Evolutionary conservation across 2,329 filamentous ascomycete species (phyloP).

Genomic region (Arthrinium puccinioides): DNA sequence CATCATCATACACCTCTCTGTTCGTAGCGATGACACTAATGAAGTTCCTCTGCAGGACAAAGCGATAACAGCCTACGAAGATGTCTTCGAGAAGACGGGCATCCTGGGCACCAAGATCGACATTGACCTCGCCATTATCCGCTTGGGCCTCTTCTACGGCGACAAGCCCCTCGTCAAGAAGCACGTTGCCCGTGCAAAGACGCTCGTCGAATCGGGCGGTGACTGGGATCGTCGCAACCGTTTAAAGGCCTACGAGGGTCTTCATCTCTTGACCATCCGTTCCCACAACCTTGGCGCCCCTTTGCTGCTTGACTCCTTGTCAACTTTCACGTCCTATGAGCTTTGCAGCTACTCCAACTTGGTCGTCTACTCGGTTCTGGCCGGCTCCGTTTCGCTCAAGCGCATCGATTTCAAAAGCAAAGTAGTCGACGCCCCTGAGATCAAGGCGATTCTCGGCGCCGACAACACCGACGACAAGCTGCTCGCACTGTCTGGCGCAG

Average conservation of each 20-base stretch:
- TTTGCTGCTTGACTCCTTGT: conserved; percentile 88
- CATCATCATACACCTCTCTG: conserved; percentile 8
- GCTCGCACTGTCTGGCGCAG: conserved; percentile 69
- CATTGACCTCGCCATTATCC: conserved; percentile 90
- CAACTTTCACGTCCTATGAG: conserved; percentile 97
- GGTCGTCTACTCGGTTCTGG: conserved; percentile 91
- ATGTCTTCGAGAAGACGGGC: conserved; percentile 92
- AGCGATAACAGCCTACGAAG: conserved; percentile 86
- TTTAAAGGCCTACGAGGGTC: conserved; percentile 95
- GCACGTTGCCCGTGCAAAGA: conserved; percentile 81
- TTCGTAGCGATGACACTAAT: too few species aligned
- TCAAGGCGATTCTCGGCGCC: conserved; percentile 84
- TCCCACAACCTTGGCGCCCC: conserved; percentile 84
- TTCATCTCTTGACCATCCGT: conserved; percentile 86
- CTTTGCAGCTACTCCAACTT: conserved; percentile 93
- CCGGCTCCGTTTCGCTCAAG: conserved; percentile 89
- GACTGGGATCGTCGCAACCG: conserved; percentile 98
- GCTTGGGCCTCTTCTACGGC: conserved; percentile 91
- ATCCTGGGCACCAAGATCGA: conserved; percentile 97
- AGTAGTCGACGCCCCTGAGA: conserved; percentile 96
- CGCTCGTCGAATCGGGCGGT: conserved; percentile 87
- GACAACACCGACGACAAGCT: conserved; percentile 85
- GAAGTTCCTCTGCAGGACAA: conserved; percentile 62
- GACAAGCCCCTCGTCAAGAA: conserved; percentile 91
- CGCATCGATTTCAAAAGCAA: conserved; percentile 98